Conservation (phyloP, 2,329 filamentous ascomycete genomes). For the Colletotrichum tanaceti region DNA sequence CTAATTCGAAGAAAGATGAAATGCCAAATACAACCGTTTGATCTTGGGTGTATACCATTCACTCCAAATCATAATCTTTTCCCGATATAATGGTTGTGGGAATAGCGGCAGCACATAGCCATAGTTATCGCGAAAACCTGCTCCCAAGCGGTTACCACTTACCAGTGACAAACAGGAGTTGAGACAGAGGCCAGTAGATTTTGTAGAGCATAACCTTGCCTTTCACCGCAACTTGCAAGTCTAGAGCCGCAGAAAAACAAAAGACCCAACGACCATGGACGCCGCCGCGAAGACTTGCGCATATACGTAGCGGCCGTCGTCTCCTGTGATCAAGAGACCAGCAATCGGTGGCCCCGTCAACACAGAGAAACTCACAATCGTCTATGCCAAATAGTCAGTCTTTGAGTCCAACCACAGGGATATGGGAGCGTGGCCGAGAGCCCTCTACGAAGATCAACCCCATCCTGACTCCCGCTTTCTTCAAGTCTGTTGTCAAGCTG, state of each 20-base stretch:
- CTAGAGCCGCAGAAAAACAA: neutral
- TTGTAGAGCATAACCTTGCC: neutral
- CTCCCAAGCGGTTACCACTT: neutral
- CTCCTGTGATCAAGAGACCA: constrained; percentile 58
- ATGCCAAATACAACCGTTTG: too few species aligned
- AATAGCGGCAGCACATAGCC: too few species aligned
- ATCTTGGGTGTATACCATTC: too few species aligned
- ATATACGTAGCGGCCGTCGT: neutral
- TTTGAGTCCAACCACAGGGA: neutral
- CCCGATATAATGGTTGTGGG: too few species aligned
- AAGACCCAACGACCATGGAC: neutral
- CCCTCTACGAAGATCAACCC: constrained; percentile 64
- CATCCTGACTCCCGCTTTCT: constrained; percentile 64
- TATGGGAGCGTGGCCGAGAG: neutral
- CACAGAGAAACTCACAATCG: constrained; percentile 63
- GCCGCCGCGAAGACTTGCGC: neutral
- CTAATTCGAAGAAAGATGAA: too few species aligned
- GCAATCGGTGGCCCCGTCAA: constrained; percentile 63
- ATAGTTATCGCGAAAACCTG: neutral
- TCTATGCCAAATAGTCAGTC: constrained; percentile 41
- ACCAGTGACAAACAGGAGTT: neutral
- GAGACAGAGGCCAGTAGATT: neutral
- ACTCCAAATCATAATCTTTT: too few species aligned
- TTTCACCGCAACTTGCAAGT: neutral
- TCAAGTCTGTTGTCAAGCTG: constrained; percentile 63